Evolutionary conservation across 306 rosid genomes (phyloP), one percentile per base, ranked within the genome.

Genomic region (Vachellia pachyceras): DNA sequence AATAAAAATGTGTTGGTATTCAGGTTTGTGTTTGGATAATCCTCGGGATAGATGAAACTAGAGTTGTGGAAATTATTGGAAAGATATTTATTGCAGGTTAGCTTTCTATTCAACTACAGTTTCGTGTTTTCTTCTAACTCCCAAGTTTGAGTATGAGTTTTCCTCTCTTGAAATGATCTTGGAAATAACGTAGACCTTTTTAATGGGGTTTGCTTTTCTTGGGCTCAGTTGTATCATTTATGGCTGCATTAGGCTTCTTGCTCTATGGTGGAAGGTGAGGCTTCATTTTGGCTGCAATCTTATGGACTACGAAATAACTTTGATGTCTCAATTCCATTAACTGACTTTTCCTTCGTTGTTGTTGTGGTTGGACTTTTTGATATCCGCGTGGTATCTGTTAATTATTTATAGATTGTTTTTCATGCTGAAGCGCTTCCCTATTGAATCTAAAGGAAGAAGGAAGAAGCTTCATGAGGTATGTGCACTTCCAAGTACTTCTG

Each of bases 251-350:
- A 75, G 98, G 99, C 81, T 96, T 96, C 90, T 86, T 96, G 91
- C 33, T 93, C 12, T 93, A 92, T 40, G 99, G 99, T 76, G 99
- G 99, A 88, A 93, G 97, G 99, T 96, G 73, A 90, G 97, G 76
- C 37, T 85, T 25, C 74, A 73, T 77, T 37, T 61, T 80, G 60
- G n/a, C 77, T 66, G 35, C 23, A 55, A 47, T 80, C 72, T 61
- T 79, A 69, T 77, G 39, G 64, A 83, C 45, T 36, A 65, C 54
- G 79, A 74, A 74, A 57, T 80, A 80, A 61, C 67, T 73, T 12
- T 76, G 58, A 61, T 83, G 52, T 70, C 58, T 84, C 17, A 17
- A 12, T 79, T 80, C 76, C 83, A 47, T 65, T 66, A 64, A 63
- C 71, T 77, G 65, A 44, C 45, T 70, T 46, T 37, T 76, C 14